These are phyloP conservation scores for Silene conica DNA, from an alignment of 148 eudicot species.

Conservation along the genomic window DNA sequence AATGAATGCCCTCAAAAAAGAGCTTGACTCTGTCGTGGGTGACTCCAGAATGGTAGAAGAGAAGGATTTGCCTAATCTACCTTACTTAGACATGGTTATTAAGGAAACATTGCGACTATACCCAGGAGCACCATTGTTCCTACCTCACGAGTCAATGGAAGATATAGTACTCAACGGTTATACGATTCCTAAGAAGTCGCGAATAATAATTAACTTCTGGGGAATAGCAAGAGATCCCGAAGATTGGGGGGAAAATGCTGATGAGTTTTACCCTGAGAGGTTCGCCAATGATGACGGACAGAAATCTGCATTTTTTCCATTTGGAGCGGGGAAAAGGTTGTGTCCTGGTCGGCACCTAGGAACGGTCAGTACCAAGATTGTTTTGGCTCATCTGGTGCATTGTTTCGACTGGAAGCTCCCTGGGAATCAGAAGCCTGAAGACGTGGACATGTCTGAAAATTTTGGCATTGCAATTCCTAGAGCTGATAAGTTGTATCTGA, in stretches of 20 bases:
- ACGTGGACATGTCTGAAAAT: constrained; percentile 15
- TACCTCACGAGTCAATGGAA: constrained; percentile 14
- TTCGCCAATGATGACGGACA: constrained; percentile 1
- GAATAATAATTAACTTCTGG: constrained; percentile 9
- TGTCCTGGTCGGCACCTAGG: constrained; percentile 15
- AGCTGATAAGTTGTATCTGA: not conserved
- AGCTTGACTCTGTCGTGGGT: constrained; percentile 7
- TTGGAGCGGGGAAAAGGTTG: constrained; percentile 17
- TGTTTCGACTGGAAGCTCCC: constrained; percentile 22
- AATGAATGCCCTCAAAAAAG: constrained; percentile 13
- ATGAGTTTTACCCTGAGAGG: constrained; percentile 18
- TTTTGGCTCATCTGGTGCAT: constrained; percentile 16
- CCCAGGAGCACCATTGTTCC: constrained; percentile 14
- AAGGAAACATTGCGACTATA: constrained; percentile 16
- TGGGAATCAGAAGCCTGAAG: constrained; percentile 5
- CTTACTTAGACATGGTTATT: constrained; percentile 19
- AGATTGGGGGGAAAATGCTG: constrained; percentile 13
- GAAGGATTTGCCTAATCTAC: constrained; percentile 12
- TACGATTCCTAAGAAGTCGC: constrained; percentile 11
- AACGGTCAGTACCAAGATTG: not conserved
- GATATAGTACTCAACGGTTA: constrained; percentile 15
- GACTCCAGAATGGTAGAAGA: constrained; percentile 6
- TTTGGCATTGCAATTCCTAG: constrained; percentile 13
- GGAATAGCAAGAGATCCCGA: constrained; percentile 10
- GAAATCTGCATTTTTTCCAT: constrained; percentile 11